Base-by-base conservation (phyloP, 1,284 basidiomycete genomes). In the Pseudozyma pruni region DNA sequence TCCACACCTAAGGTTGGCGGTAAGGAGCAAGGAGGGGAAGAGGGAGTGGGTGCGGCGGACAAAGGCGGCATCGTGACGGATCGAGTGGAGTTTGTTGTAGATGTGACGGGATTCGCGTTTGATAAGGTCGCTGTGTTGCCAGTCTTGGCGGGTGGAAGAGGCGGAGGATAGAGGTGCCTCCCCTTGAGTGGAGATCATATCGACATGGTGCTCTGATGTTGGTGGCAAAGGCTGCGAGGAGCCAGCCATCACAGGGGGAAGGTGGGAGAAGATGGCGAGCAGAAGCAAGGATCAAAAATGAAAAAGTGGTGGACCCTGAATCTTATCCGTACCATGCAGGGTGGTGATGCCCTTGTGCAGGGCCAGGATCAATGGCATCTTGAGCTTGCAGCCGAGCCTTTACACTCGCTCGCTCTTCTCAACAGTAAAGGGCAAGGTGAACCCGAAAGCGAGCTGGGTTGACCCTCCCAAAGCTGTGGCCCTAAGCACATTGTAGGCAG, bases 1-100 rank as follows among this genome's bases (percentile, higher is more conserved):
- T 1, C 94, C 94, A 75, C 94, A 97, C 19, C 94, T 87, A 75
- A 95, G 86, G 81, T 98, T 98, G 3, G 94, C 93, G 90, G 76
- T 41, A 34, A 48, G 49, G 5, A 39, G 48, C 16, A 59, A 45
- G 2, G 38, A n/a, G 16, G 61, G 51, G 20, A 27, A 52, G 42
- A 55, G 45, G 3, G 27, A 1, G 37, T 54, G 55, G 16, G 59
- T 46, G 25, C 27, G 44, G 37, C 37, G 51, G 32, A 70, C 32
- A 35, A 70, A 70, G n/a, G 42, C 19, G 13, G 59, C 45, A 47
- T 70, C 67, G 35, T 35, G 27, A 0, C 42, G 29, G 47, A 70
- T 70, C 20, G 43, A 48, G 27, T 70, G 67, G 6, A 70, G 67
- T 23, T 60, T 59, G 52, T 70, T 63, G 60, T 44, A 70, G 60